Evolutionary conservation across 495 filamentous ascomycete genomes (phyloP).

Genomic region (Neurospora tetrasperma): DNA sequence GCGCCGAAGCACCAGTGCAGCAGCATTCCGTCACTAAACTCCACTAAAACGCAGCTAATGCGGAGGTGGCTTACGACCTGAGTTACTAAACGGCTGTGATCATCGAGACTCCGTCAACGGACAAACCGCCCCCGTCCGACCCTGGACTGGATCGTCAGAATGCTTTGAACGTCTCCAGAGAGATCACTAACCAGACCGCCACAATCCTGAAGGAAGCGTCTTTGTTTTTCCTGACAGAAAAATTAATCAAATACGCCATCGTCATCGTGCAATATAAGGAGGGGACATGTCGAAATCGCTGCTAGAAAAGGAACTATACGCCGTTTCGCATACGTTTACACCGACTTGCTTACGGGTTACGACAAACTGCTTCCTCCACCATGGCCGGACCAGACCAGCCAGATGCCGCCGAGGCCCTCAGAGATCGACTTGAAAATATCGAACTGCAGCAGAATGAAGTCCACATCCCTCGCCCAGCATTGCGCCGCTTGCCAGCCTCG

Average conservation of each 20-base stretch:
- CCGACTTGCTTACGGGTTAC: background rate
- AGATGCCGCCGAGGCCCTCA: conserved; percentile 9
- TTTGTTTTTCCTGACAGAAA: background rate
- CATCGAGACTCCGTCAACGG: background rate
- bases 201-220: background rate
- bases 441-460: conserved; percentile 13
- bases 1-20: background rate
- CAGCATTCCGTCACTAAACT: background rate
- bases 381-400: conserved; percentile 3
- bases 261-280: background rate
- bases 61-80: background rate
- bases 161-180: background rate
- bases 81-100: background rate
- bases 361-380: background rate
- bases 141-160: background rate
- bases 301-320: background rate
- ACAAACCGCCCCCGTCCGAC: background rate
- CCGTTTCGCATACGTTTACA: background rate
- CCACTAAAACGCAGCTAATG: background rate
- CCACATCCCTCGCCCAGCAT: background rate
- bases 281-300: background rate
- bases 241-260: background rate
- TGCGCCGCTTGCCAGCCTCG: background rate
- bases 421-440: conserved; percentile 16
- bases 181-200: background rate